These are phyloP conservation scores for Aspergillus piperis DNA, from an alignment of 2,329 filamentous ascomycete genomes.

Conservation along the genomic window DNA sequence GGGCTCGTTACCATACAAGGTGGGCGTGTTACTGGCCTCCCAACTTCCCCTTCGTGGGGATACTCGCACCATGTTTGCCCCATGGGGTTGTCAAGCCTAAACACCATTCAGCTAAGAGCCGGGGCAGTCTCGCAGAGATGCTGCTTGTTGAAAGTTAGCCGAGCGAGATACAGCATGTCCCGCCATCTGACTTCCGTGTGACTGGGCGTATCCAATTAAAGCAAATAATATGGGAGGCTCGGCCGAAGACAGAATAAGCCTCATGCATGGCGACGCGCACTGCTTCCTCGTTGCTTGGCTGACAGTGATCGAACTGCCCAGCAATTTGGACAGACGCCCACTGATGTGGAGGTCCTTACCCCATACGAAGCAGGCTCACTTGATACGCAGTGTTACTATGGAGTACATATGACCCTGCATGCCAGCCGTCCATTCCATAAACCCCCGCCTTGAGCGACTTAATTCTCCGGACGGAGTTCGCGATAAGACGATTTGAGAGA, in stretches of 20 bases:
- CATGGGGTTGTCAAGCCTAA: neutral
- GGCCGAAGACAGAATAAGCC: neutral
- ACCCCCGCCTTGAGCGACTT: no score
- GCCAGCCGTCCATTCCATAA: neutral
- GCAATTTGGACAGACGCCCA: neutral
- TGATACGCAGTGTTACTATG: neutral
- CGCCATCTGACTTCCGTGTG: neutral
- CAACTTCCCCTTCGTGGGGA: neutral
- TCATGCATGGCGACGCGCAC: neutral
- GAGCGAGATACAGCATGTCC: neutral
- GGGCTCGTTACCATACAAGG: neutral
- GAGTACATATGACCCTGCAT: neutral
- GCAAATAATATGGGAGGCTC: neutral
- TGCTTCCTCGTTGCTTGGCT: neutral
- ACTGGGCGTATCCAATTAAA: neutral
- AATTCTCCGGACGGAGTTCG: neutral
- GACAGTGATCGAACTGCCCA: neutral
- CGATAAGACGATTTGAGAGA: neutral
- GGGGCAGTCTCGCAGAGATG: neutral
- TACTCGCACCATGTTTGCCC: neutral
- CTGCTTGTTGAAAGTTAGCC: no score
- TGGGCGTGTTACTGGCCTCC: neutral
- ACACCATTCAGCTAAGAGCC: neutral
- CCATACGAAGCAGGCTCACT: neutral
- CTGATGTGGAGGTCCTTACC: neutral